phyloP scores from a whole-genome alignment of 306 rosid species.

The Fagus crenata region DNA sequence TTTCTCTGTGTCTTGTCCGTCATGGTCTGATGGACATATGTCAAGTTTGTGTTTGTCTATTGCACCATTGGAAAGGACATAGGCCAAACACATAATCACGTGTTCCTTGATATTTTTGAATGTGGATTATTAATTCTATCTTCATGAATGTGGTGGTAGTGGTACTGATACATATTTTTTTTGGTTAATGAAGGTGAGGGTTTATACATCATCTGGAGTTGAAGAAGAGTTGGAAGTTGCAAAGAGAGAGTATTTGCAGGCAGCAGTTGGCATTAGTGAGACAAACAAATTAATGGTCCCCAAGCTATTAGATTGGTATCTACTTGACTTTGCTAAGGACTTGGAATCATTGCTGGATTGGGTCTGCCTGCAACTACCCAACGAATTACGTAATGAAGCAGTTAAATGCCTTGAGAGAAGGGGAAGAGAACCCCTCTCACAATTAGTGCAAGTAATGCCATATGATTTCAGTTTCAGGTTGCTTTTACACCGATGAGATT shows the following conservation, averaged over 20 bases:
- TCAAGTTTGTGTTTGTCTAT: too few species aligned
- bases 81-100: too few species aligned
- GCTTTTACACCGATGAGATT: conserved; percentile 51
- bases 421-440: conserved; percentile 55
- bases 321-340: conserved; percentile 88
- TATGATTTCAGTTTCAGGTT: conserved; percentile 84
- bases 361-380: conserved; percentile 80
- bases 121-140: background rate
- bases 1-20: too few species aligned
- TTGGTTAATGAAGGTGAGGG: conserved; percentile 66
- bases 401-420: conserved; percentile 63
- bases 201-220: conserved; percentile 64
- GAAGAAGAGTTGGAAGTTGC: conserved; percentile 80
- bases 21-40: too few species aligned
- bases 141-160: conserved; percentile 19
- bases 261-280: conserved; percentile 67
- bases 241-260: conserved; percentile 74
- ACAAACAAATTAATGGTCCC: conserved; percentile 65
- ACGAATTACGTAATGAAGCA: conserved; percentile 64
- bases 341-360: conserved; percentile 73
- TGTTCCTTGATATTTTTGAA: background rate
- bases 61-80: too few species aligned
- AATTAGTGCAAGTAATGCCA: conserved; percentile 61
- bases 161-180: conserved; percentile 24
- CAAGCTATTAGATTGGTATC: conserved; percentile 85